Evolutionary conservation across 2,329 filamentous ascomycete species (phyloP).

Genomic region (Aschersonia sp.): DNA sequence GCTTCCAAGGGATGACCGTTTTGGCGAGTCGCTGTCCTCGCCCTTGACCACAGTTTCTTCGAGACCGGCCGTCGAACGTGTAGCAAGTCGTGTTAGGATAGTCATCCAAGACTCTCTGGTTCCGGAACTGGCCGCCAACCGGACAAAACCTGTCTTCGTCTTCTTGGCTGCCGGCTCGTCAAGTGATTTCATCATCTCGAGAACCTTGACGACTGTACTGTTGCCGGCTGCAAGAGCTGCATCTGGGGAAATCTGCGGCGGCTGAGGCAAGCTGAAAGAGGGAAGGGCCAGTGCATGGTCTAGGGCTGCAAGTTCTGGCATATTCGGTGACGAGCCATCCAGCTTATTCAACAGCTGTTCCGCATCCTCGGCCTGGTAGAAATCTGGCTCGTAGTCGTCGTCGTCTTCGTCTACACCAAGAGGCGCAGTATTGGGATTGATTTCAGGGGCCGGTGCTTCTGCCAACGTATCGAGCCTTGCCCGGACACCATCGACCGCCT

Average conservation of each 20-base stretch:
- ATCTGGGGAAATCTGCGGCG: constrained; percentile 57
- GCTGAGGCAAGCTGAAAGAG: constrained; percentile 66
- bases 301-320: constrained; percentile 11
- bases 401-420: constrained; percentile 68
- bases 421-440: constrained; percentile 44
- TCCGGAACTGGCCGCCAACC: constrained; percentile 70
- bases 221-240: constrained; percentile 62
- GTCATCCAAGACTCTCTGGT: constrained; percentile 86
- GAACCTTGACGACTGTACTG: constrained; percentile 60
- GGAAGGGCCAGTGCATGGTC: constrained; percentile 47
- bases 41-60: constrained; percentile 43
- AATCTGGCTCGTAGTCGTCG: constrained; percentile 78
- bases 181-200: constrained; percentile 59
- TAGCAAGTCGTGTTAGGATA: constrained; percentile 72
- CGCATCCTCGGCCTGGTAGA: constrained; percentile 59
- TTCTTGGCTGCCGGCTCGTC: constrained; percentile 51
- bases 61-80: constrained; percentile 58
- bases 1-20: constrained; percentile 39
- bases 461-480: constrained; percentile 32
- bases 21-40: constrained; percentile 36
- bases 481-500: constrained; percentile 54
- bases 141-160: constrained; percentile 60
- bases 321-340: constrained; percentile 49
- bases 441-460: constrained; percentile 25
- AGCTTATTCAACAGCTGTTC: constrained; percentile 68